Evolutionary conservation across 2,329 filamentous ascomycete species (phyloP).

Genomic region (Cladosporium sp.): DNA sequence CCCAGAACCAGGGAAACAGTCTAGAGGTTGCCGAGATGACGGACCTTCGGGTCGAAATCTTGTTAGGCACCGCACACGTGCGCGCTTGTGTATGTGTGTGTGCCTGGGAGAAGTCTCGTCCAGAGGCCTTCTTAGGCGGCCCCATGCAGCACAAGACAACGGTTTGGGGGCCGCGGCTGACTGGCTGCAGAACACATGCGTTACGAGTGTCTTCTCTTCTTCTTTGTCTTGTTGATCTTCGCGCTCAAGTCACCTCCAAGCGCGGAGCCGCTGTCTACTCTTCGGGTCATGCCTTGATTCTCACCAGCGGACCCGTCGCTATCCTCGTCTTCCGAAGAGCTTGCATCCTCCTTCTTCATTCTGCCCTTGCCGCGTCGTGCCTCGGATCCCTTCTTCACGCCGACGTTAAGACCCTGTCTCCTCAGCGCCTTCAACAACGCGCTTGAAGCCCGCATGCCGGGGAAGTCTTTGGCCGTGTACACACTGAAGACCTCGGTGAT

Average conservation of each 20-base stretch:
- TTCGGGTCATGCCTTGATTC: background rate
- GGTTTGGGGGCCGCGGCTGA: too few relatives aligned
- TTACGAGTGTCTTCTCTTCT: conserved; percentile 16
- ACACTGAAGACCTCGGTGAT: conserved; percentile 72
- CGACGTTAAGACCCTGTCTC: conserved; percentile 75
- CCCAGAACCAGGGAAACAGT: too few relatives aligned
- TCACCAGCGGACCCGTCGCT: conserved; percentile 42
- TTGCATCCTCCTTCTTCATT: conserved; percentile 30
- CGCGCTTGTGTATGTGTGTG: too few relatives aligned
- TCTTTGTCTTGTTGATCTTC: conserved; percentile 13
- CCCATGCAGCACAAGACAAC: too few relatives aligned
- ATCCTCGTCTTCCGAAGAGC: conserved; percentile 68
- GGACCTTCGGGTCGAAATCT: too few relatives aligned
- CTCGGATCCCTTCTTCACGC: conserved; percentile 81
- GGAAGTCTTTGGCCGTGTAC: conserved; percentile 80
- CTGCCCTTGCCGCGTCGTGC: conserved; percentile 33
- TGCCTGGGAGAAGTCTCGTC: too few relatives aligned
- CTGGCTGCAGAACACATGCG: too few relatives aligned
- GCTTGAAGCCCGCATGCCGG: conserved; percentile 76
- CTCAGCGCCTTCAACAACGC: conserved; percentile 68
- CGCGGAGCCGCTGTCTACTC: background rate
- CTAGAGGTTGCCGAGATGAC: too few relatives aligned
- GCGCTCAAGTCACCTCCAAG: conserved; percentile 11
- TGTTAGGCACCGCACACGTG: too few relatives aligned
- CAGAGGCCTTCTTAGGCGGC: too few relatives aligned